Evolutionary conservation across 164 flowering plant genomes (phyloP), one percentile per base, ranked within the genome.

Genomic region (Platanus orientalis): DNA sequence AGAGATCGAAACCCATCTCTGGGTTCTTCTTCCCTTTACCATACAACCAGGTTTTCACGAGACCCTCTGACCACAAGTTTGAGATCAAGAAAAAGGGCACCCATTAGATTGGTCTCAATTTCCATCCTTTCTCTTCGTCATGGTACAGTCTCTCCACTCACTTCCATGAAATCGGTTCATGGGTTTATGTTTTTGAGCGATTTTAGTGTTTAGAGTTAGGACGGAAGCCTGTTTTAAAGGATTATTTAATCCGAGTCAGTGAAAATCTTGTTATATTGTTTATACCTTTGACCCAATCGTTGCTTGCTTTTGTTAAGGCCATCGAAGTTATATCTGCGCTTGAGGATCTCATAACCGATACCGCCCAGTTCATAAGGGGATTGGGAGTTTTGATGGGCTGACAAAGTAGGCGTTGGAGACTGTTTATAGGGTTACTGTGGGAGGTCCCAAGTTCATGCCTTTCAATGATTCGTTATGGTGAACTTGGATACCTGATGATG

Each of bases 391-490:
- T 36, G 26, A 69, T 59, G 85, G 84, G 2, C 57, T 86, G 59
- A 64, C 57, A 12, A 71, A 65, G 44, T 74, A 75, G 65, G 90
- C 79, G 0, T 72, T 83, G n/a, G n/a, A n/a, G n/a, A n/a, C n/a
- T n/a, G n/a, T n/a, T n/a, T n/a, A n/a, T 45, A 82, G 97, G 54
- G 68, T 84, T 53, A 88, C 69, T 69, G 83, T 90, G 0, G 97
- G 92, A 21, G 94, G 97, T 26, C 78, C 79, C 3, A 86, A 82
- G 57, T 85, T 90, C 45, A 90, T 88, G 3, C 47, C 47, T 42
- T 10, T 14, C 10, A 42, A 42, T 14, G 47, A 42, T 14, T 10
- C 47, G 11, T 14, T 42, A 3, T 42, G 47, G 47, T 4, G 47
- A 42, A 42, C 47, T 42, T 42, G 47, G 47, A 42, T 42, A 4